These are phyloP conservation scores for Cenchrus purpureus DNA, from an alignment of 176 grass and related monocot genomes.

Conservation along the genomic window DNA sequence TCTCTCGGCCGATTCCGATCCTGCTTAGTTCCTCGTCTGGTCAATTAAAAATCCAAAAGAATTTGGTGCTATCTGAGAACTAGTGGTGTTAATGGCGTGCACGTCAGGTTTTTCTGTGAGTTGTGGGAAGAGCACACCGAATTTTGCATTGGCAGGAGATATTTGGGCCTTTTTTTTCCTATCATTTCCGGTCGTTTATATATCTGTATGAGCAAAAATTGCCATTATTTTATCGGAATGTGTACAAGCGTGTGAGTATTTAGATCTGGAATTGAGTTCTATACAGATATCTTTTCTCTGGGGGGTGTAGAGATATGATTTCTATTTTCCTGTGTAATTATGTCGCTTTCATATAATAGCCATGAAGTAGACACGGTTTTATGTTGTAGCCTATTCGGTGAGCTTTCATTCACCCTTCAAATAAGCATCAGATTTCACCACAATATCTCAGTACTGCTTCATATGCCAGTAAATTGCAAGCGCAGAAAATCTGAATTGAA, in stretches of 20 bases:
- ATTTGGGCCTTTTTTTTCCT: constrained; percentile 25
- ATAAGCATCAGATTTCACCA: constrained; percentile 1
- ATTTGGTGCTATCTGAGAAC: neutral
- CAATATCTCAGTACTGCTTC: neutral
- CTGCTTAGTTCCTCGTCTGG: constrained; percentile 1
- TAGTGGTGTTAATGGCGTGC: constrained; percentile 32
- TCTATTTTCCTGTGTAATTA: constrained; percentile 14
- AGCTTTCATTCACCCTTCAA: neutral
- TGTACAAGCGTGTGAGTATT: neutral
- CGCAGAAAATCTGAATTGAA: neutral
- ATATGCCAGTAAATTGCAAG: constrained; percentile 1
- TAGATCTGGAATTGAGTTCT: constrained; percentile 1
- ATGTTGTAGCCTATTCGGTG: neutral
- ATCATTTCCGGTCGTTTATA: neutral
- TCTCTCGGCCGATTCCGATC: constrained; percentile 26
- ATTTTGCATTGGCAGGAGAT: constrained; percentile 15
- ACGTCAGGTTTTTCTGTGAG: neutral
- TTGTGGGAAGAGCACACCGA: neutral
- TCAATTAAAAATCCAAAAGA: neutral
- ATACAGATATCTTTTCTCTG: constrained; percentile 1
- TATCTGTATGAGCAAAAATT: neutral
- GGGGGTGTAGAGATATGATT: constrained; percentile 19
- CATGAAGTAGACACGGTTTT: constrained; percentile 14
- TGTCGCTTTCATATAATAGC: constrained; percentile 15
- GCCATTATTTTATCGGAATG: neutral